These are phyloP conservation scores for Andrographis paniculata DNA, from an alignment of 305 asterid genomes.

Conservation along the genomic window DNA sequence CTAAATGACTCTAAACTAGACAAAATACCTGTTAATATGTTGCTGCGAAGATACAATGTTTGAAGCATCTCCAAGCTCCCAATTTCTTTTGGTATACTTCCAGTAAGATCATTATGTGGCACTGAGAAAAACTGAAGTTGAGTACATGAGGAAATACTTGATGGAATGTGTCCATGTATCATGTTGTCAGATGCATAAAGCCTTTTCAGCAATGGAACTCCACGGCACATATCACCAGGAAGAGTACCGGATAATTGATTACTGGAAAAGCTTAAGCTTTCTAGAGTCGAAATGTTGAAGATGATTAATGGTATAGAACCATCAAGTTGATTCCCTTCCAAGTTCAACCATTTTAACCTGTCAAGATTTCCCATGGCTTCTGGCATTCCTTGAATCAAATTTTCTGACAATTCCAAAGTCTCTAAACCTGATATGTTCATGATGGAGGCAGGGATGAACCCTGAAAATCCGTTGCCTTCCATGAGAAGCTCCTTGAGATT, in stretches of 20 bases:
- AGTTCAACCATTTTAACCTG: background rate
- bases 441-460: constrained; percentile 3
- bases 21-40: constrained; percentile 9
- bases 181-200: constrained; percentile 6
- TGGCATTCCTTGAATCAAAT: constrained; percentile 10
- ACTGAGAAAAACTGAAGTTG: constrained; percentile 11
- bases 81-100: constrained; percentile 20
- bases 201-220: constrained; percentile 4
- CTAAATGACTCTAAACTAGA: background rate
- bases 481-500: background rate
- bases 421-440: constrained; percentile 1
- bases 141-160: constrained; percentile 7
- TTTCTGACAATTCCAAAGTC: background rate
- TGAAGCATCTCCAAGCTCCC: constrained; percentile 18
- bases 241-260: constrained; percentile 14
- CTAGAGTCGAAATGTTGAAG: constrained; percentile 8
- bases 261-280: background rate
- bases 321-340: constrained; percentile 1
- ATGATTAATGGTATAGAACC: constrained; percentile 14
- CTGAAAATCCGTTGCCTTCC: constrained; percentile 2
- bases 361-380: constrained; percentile 8
- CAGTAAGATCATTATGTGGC: constrained; percentile 13
- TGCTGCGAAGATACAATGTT: constrained; percentile 8
- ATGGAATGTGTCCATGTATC: constrained; percentile 18
- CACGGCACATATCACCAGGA: constrained; percentile 16